Evolutionary conservation across 2,329 filamentous ascomycete species (phyloP).

Genomic region (Epichloe hybrida): DNA sequence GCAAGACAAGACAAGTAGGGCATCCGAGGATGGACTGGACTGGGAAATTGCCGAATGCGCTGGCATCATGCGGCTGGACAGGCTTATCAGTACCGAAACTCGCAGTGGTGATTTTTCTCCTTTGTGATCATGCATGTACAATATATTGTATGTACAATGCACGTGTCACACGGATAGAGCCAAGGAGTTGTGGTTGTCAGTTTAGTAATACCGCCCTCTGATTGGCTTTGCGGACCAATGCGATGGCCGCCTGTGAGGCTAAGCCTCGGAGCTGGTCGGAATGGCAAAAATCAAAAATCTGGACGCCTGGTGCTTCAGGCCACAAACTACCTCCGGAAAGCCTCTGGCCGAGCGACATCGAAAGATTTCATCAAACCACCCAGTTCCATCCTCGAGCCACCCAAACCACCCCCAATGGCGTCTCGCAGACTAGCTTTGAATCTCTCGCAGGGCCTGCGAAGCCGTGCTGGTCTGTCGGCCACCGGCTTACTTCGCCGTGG

Average conservation of each 20-base stretch:
- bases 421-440: slow-evolving; percentile 94
- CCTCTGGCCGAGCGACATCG: slow-evolving; percentile 30
- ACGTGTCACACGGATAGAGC: too few relatives aligned
- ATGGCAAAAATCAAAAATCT: slow-evolving; percentile 24
- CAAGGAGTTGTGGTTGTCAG: too few relatives aligned
- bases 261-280: slow-evolving; percentile 29
- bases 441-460: slow-evolving; percentile 81
- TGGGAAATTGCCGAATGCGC: too few relatives aligned
- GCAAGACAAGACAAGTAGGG: too few relatives aligned
- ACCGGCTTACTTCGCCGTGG: slow-evolving; percentile 67
- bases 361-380: slow-evolving; percentile 44
- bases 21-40: too few relatives aligned
- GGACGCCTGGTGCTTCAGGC: slow-evolving; percentile 24
- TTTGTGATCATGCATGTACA: too few relatives aligned
- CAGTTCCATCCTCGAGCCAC: slow-evolving; percentile 33
- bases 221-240: slow-evolving; percentile 19
- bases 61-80: too few relatives aligned
- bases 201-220: slow-evolving; percentile 19
- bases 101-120: too few relatives aligned
- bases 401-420: slow-evolving; percentile 59
- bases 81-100: too few relatives aligned
- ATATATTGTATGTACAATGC: too few relatives aligned
- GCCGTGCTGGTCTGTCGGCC: slow-evolving; percentile 69
- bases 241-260: slow-evolving; percentile 6
- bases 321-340: slow-evolving; percentile 31